A percentile compares a stretch with the other conserved stretches of the same genome.
Conservation (phyloP, 1,284 basidiomycete genomes). For the Porogramme epimiltina region DNA sequence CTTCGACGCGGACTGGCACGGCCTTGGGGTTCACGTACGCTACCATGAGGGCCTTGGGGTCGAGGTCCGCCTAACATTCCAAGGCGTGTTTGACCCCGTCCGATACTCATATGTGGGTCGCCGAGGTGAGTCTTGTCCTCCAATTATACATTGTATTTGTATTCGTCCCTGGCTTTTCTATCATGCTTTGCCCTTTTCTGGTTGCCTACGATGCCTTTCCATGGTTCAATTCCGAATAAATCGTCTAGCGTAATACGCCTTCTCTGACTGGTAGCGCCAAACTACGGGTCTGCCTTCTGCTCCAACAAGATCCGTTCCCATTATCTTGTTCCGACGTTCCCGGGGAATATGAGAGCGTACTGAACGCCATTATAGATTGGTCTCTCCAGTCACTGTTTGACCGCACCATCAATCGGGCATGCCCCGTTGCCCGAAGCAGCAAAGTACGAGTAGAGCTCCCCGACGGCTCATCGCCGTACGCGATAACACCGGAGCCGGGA, state of each 20-base stretch:
- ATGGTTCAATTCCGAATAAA: no score
- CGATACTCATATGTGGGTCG: conserved; percentile 49
- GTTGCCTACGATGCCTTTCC: no score
- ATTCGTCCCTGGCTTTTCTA: no score
- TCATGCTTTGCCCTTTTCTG: no score
- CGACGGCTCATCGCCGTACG: conserved; percentile 36
- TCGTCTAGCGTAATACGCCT: no score
- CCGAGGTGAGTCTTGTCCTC: conserved; percentile 50
- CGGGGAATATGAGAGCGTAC: conserved; percentile 6
- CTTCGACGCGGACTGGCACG: conserved; percentile 89
- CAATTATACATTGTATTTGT: not conserved
- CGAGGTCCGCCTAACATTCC: conserved; percentile 76
- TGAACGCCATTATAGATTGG: conserved; percentile 57
- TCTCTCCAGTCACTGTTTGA: conserved; percentile 77
- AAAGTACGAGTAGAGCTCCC: conserved; percentile 52
- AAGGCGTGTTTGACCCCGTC: conserved; percentile 82
- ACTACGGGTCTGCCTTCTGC: no score
- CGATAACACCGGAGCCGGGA: conserved; percentile 52
- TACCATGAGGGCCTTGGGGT: conserved; percentile 58
- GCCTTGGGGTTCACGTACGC: conserved; percentile 77
- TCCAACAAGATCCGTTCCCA: no score
- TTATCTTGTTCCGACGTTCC: conserved; percentile 11
- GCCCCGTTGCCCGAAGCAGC: conserved; percentile 63
- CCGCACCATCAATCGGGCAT: conserved; percentile 59
- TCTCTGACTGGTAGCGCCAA: no score